phyloP scores from a whole-genome alignment of 306 rosid genomes.

The Glycine soja region DNA sequence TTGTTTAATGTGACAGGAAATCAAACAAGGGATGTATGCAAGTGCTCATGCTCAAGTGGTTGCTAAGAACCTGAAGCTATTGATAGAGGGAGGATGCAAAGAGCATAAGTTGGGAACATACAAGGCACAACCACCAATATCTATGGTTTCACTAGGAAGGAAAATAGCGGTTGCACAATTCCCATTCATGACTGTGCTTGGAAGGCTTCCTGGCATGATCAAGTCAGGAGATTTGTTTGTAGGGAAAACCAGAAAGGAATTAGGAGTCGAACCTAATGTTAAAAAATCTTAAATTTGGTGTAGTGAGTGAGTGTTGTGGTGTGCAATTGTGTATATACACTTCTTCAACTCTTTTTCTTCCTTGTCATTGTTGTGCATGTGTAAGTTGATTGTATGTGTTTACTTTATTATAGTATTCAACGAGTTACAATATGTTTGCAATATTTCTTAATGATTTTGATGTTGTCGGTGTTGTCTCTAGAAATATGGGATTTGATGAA shows the following conservation, averaged over 20 bases:
- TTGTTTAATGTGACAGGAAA: constrained; percentile 61
- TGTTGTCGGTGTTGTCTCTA: too few species aligned
- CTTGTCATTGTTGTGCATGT: constrained; percentile 20
- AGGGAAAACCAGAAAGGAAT: constrained; percentile 73
- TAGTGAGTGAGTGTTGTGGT: background rate
- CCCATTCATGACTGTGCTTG: constrained; percentile 65
- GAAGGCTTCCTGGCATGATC: constrained; percentile 70
- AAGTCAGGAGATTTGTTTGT: constrained; percentile 87
- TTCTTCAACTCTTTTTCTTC: constrained; percentile 4
- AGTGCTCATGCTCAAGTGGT: constrained; percentile 72
- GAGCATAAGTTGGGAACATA: constrained; percentile 62
- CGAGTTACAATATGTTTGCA: constrained; percentile 17
- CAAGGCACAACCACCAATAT: constrained; percentile 56
- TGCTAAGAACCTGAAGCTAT: constrained; percentile 72
- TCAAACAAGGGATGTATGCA: constrained; percentile 81
- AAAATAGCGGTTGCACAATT: constrained; percentile 75
- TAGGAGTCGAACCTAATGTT: constrained; percentile 62
- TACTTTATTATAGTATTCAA: constrained; percentile 8
- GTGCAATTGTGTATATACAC: constrained; percentile 13
- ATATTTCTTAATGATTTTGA: constrained; percentile 9
- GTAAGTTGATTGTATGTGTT: constrained; percentile 34
- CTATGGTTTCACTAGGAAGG: constrained; percentile 82
- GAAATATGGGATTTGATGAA: background rate
- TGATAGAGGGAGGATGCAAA: constrained; percentile 60
- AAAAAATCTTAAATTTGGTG: constrained; percentile 42